phyloP scores from a whole-genome alignment of 139 green algal species.

The Coccomyxa sp. region DNA sequence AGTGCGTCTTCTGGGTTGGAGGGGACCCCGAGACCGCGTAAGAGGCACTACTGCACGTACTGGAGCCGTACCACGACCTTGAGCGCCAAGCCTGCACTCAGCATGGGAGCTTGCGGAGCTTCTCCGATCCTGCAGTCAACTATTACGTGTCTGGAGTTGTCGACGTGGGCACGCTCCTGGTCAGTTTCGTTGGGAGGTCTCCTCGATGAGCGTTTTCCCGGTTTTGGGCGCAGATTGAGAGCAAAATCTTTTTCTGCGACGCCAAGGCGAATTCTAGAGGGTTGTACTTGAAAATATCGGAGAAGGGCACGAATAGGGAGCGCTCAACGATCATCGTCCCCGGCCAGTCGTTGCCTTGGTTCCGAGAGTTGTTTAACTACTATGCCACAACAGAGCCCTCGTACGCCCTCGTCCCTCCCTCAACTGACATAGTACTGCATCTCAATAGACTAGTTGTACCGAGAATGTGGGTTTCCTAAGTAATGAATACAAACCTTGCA shows the following conservation, averaged over 20 bases:
- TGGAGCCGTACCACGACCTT: too few species aligned
- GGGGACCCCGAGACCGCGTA: too few species aligned
- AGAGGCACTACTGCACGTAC: too few species aligned
- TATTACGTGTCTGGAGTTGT: background rate
- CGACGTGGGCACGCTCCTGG: background rate
- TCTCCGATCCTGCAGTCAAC: background rate
- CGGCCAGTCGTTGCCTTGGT: constrained; percentile 39
- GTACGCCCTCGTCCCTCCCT: background rate
- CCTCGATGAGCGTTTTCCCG: background rate
- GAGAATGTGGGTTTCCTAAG: background rate
- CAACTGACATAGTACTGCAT: background rate
- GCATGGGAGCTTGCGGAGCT: too few species aligned
- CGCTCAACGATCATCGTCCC: constrained; percentile 55
- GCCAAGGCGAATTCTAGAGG: constrained; percentile 47
- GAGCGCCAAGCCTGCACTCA: too few species aligned
- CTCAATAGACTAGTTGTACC: constrained; percentile 11
- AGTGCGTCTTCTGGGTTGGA: too few species aligned
- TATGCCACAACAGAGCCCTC: constrained; percentile 25
- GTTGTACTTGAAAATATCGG: constrained; percentile 50
- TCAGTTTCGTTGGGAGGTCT: background rate
- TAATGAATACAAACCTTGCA: background rate
- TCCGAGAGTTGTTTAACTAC: constrained; percentile 56
- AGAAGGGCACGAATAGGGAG: constrained; percentile 39
- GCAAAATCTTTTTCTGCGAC: constrained; percentile 56
- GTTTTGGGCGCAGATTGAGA: constrained; percentile 32